A percentile compares a stretch with the other conserved stretches of the same genome.
These are phyloP conservation scores for Microdochium bolleyi DNA, from an alignment of 2,329 filamentous ascomycete genomes.

Conservation along the genomic window DNA sequence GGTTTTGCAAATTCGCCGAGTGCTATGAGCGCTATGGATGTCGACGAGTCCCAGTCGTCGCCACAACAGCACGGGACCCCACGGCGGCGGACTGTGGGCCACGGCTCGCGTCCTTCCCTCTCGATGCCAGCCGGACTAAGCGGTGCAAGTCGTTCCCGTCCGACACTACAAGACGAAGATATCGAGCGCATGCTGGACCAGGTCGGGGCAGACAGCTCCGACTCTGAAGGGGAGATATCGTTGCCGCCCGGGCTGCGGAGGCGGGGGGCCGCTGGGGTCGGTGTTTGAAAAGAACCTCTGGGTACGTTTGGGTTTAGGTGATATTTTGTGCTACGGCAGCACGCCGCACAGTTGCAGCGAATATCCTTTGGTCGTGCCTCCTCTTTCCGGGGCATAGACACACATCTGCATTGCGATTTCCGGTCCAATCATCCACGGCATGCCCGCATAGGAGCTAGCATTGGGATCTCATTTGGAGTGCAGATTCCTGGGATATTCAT, in stretches of 20 bases:
- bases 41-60: slow-evolving; percentile 27
- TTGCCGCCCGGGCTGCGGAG: slow-evolving; percentile 26
- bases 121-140: slow-evolving; percentile 42
- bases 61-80: slow-evolving; percentile 30
- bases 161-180: slow-evolving; percentile 43
- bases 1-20: slow-evolving; percentile 39
- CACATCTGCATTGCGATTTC: neutral
- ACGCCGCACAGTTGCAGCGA: neutral
- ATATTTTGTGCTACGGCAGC: neutral
- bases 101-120: slow-evolving; percentile 21
- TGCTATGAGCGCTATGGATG: slow-evolving; percentile 37
- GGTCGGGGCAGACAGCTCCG: slow-evolving; percentile 39
- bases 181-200: slow-evolving; percentile 52
- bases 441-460: neutral
- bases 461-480: neutral
- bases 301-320: neutral
- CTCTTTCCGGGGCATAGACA: neutral
- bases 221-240: slow-evolving; percentile 50
- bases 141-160: slow-evolving; percentile 26
- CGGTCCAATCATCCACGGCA: neutral
- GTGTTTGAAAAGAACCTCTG: neutral
- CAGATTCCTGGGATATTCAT: neutral
- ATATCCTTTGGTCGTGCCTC: neutral
- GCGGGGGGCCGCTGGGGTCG: slow-evolving; percentile 1
- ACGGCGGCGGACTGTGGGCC: slow-evolving; percentile 33